Evolutionary conservation across 2,329 filamentous ascomycete genomes (phyloP), one percentile per base, ranked within the genome.

Genomic region (Grosmannia clavigera): DNA sequence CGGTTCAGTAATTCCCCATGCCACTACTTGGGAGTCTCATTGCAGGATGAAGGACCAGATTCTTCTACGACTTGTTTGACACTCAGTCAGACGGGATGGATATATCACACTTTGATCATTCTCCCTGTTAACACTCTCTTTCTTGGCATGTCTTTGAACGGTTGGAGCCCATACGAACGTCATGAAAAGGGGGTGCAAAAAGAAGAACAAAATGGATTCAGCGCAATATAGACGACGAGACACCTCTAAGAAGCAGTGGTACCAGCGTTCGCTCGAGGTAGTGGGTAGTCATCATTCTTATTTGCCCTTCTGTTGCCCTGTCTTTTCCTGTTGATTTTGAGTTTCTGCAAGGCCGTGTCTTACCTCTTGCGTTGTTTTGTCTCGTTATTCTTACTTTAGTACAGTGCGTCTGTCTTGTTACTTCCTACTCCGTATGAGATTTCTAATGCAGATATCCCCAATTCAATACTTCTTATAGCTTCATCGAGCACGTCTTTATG

Each of bases 361-460:
- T 33, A 27, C 29, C 35, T 31, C 43, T 52, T 54, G 57, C 50
- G 38, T 38, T 40, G 59, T 27, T 40, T 60, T 58, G 22, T 61
- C 19, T 61, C 50, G 48, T 50, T 62, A 60, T 61, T 58, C 55
- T 46, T 58, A 54, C 53, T 61, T 55, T 50, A 56, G 35, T 61
- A 52, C 58, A 59, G 56, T 59, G 58, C 57, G 61, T 57, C 56
- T 64, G 55, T 60, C 58, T 53, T 64, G 65, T 64, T 66, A 57
- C 55, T 60, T 78, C 77, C 70, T 82, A 57, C 57, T 60, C 77
- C 77, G 70, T 82, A 81, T 74, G 81, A 76, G 74, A 76, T 76
- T 81, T 81, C 75, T 83, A 82, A 83, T 83, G 78, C 79, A 81
- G 76, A 81, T 80, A 81, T 81, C 76, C 63, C 63, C 63, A 65